Evolutionary conservation across 768 basidiomycete species (phyloP).

Genomic region (Tulasnella sp.): DNA sequence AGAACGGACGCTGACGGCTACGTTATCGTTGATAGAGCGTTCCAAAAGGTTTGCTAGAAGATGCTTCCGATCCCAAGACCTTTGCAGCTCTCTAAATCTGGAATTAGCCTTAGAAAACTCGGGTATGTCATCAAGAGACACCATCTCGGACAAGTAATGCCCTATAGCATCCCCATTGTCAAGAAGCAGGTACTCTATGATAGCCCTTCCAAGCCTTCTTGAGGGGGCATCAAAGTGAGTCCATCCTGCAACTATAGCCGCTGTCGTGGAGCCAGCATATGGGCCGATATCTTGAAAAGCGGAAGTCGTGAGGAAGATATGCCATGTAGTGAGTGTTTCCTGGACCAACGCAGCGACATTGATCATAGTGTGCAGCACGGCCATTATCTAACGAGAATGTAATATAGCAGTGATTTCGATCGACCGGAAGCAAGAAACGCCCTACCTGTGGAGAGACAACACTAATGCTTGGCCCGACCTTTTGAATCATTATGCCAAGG

Average conservation of each 20-base stretch:
- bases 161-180: conserved; percentile 44
- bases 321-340: conserved; percentile 70
- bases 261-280: conserved; percentile 76
- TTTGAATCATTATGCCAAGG: conserved; percentile 54
- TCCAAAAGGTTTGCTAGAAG: conserved; percentile 54
- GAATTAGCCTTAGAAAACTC: conserved; percentile 30
- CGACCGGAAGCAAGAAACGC: conserved; percentile 5
- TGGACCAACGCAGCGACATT: conserved; percentile 58
- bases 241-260: conserved; percentile 75
- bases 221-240: conserved; percentile 40
- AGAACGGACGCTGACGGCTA: conserved; percentile 59
- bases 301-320: conserved; percentile 56
- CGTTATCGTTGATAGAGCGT: conserved; percentile 66
- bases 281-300: conserved; percentile 59
- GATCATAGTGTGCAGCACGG: conserved; percentile 86
- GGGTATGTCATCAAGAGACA: conserved; percentile 58
- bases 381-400: conserved; percentile 60
- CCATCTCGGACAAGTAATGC: conserved; percentile 58
- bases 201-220: conserved; percentile 40
- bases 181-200: conserved; percentile 56
- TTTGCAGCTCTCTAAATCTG: conserved; percentile 25
- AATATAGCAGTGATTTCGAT: not conserved
- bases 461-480: conserved; percentile 57
- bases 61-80: conserved; percentile 38
- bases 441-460: conserved; percentile 78